Percentiles rank a stretch among this genome's conserved stretches.
phyloP scores from a whole-genome alignment of 2,329 filamentous ascomycete genomes.

The Fusarium goolgardi region DNA sequence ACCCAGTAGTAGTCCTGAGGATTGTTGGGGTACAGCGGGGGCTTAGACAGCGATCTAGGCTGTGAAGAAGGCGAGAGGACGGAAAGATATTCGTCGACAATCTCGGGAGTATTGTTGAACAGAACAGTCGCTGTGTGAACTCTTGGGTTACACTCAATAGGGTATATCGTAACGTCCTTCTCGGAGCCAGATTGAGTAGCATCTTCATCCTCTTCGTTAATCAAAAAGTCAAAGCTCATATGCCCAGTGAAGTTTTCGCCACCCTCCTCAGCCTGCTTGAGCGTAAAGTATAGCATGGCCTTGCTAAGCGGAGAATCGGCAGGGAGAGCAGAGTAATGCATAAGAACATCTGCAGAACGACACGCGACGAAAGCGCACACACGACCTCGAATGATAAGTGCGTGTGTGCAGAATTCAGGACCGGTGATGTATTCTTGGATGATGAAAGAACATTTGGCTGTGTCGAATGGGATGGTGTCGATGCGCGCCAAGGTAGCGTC shows the following conservation, averaged over 20 bases:
- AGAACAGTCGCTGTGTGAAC: conserved; percentile 75
- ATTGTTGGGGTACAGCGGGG: conserved; percentile 40
- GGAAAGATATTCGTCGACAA: conserved; percentile 66
- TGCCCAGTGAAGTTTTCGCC: conserved; percentile 72
- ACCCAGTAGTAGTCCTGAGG: conserved; percentile 67
- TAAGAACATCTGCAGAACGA: conserved; percentile 69
- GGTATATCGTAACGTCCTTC: conserved; percentile 60
- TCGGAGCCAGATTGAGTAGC: conserved; percentile 29
- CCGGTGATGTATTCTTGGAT: conserved; percentile 74
- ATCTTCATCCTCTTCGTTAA: conserved; percentile 47
- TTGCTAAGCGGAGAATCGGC: conserved; percentile 63
- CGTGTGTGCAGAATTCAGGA: conserved; percentile 77
- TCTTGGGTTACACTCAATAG: conserved; percentile 78
- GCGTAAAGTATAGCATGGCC: conserved; percentile 74
- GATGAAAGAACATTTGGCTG: conserved; percentile 54
- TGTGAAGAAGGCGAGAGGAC: conserved; percentile 50
- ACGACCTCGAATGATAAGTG: conserved; percentile 72
- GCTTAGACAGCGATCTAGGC: conserved; percentile 10
- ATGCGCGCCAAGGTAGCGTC: conserved; percentile 68
- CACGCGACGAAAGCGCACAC: conserved; percentile 76
- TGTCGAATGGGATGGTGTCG: conserved; percentile 54
- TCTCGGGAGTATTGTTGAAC: conserved; percentile 61
- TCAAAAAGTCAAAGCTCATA: conserved; percentile 77
- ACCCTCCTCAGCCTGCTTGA: conserved; percentile 63
- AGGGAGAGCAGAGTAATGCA: conserved; percentile 73